These are phyloP conservation scores for Talaromyces trachyspermus DNA, from an alignment of 495 filamentous ascomycete genomes.

Conservation along the genomic window DNA sequence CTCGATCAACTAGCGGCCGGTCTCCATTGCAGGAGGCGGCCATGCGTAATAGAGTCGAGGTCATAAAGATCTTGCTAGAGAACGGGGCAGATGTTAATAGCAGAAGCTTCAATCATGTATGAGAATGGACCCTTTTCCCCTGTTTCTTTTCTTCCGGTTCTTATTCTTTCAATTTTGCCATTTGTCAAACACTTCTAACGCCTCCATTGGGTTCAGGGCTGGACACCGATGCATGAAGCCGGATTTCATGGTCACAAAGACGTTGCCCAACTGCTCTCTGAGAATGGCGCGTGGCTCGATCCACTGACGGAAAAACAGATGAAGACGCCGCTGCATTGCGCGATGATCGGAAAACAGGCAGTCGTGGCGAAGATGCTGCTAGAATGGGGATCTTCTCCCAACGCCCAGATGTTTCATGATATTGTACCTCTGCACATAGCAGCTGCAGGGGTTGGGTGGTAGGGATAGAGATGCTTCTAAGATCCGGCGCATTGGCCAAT, in stretches of 20 bases:
- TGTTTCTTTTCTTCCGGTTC: not conserved
- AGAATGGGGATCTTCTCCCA: not conserved
- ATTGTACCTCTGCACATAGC: not conserved
- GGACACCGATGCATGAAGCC: conserved; percentile 1
- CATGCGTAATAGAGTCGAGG: not conserved
- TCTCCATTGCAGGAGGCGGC: not conserved
- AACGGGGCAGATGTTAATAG: not conserved
- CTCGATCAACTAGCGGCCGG: not conserved
- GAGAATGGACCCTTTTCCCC: not conserved
- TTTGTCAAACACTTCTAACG: too few species aligned
- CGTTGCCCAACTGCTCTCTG: not conserved
- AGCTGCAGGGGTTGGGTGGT: not conserved
- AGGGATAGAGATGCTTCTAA: not conserved
- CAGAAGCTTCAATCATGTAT: not conserved
- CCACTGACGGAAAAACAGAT: not conserved
- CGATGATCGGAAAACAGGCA: not conserved
- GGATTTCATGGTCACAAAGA: not conserved
- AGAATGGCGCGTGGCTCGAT: conserved; percentile 2
- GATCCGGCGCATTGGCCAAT: not conserved
- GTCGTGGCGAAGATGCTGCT: not conserved
- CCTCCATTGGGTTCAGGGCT: not conserved
- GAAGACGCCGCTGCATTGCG: not conserved
- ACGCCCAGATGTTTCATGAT: not conserved
- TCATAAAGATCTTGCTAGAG: conserved; percentile 1
- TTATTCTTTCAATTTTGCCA: too few species aligned